Conservation (phyloP, 1,139 yeast genomes). For the Ogataea hybrid region DNA sequence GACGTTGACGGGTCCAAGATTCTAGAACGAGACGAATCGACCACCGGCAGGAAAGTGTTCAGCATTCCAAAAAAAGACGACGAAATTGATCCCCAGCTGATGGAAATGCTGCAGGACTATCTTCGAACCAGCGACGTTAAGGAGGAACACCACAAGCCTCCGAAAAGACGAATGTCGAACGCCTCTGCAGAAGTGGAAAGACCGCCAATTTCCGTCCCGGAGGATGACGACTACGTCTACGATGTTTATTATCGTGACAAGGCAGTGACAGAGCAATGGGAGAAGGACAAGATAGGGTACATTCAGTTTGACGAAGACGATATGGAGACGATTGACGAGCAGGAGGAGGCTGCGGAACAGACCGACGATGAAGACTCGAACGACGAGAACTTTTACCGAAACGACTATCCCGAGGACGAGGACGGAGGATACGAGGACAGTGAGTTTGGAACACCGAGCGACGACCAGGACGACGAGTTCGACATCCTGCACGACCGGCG, state of each 20-base stretch:
- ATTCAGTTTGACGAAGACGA: conserved; percentile 67
- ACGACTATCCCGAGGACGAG: conserved; percentile 95
- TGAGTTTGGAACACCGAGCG: conserved; percentile 32
- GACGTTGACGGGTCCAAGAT: conserved; percentile 20
- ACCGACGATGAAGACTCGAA: conserved; percentile 73
- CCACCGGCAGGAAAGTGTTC: conserved; percentile 19
- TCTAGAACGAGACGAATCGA: conserved; percentile 16
- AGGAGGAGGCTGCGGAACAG: conserved; percentile 40
- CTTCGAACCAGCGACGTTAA: conserved; percentile 36
- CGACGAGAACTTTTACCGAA: conserved; percentile 88
- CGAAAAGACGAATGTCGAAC: conserved; percentile 26
- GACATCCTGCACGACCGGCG: conserved; percentile 32
- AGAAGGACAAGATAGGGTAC: conserved; percentile 58
- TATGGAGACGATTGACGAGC: conserved; percentile 48
- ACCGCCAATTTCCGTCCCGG: conserved; percentile 15
- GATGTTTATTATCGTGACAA: conserved; percentile 76
- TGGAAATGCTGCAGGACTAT: conserved; percentile 66
- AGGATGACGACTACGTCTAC: conserved; percentile 76
- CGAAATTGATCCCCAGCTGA: conserved; percentile 50
- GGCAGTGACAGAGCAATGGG: conserved; percentile 47
- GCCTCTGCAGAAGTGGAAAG: conserved; percentile 26
- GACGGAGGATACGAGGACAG: conserved; percentile 45
- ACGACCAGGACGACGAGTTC: conserved; percentile 39
- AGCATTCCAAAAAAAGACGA: conserved; percentile 19
- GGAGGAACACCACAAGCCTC: conserved; percentile 22